Evolutionary conservation across 768 basidiomycete species (phyloP), one percentile per base, ranked within the genome.

Genomic region (Mycena crocata): DNA sequence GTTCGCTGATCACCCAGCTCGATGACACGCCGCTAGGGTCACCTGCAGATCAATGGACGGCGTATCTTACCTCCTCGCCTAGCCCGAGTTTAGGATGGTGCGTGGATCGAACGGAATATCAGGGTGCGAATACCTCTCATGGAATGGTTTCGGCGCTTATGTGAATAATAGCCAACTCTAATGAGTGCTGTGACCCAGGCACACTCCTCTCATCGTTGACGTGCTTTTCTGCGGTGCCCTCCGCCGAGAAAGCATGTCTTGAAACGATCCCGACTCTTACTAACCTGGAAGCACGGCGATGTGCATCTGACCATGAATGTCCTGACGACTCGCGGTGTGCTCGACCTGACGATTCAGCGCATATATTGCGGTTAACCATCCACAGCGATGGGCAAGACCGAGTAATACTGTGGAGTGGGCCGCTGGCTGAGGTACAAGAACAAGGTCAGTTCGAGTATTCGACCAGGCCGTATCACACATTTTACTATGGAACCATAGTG

Each of bases 341-440:
- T 3, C 75, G 80, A 7, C 90, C 90, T 7, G 80, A 81, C 57
- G 71, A 57, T n/a, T 81, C 80, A 39, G 83, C 86, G 39, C 80
- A 83, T 24, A 80, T 94, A 3, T 69, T 93, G 31, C 83, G 93
- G 51, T 77, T 95, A 15, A 84, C 82, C 0, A 73, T 90, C 8
- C 75, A 74, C 62, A 40, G 61, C 49, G 35, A 67, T 56, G n/a
- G 57, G 34, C 40, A 45, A 65, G 49, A 54, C 57, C 5, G 81
- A 42, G 80, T 88, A 1, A 76, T 95, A 5, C 74, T 95, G 3
- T 96, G 93, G 93, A 89, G 85, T 63, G 94, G 94, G 0, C 88
- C 92, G 7, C 79, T 78, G 12, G 71, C 70, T 21, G 93, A 94
- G 76, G 81, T 95, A 1, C 85, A 83, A 78, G 86, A 90, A 57